Percentiles rank a stretch among this genome's conserved stretches.
These are phyloP conservation scores for Dissophora ornata DNA, from an alignment of 192 early-diverging fungal genomes.

Conservation along the genomic window DNA sequence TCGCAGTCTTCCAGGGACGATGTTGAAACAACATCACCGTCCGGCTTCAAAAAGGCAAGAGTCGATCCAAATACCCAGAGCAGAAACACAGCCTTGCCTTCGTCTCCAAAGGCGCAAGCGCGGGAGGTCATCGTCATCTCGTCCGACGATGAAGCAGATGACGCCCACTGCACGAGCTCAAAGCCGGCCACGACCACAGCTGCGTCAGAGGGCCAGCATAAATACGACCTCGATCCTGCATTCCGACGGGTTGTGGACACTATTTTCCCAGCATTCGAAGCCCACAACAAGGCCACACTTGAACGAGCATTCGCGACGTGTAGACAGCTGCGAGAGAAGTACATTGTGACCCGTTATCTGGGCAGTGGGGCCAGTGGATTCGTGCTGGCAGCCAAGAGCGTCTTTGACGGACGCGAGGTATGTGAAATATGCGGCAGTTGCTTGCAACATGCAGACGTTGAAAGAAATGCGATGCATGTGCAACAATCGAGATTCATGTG, in stretches of 20 bases:
- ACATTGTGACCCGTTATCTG: constrained; percentile 29
- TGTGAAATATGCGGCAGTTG: no score
- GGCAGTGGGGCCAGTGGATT: constrained; percentile 37
- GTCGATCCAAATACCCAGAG: background rate
- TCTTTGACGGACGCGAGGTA: constrained; percentile 39
- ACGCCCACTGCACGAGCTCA: background rate
- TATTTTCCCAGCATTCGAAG: constrained; percentile 28
- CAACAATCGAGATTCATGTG: no score
- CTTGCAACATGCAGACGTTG: no score
- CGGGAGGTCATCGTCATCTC: constrained; percentile 37
- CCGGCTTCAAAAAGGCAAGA: background rate
- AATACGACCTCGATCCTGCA: constrained; percentile 21
- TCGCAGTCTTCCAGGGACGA: background rate
- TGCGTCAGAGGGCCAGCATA: background rate
- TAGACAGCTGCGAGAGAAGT: constrained; percentile 30
- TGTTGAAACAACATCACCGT: background rate
- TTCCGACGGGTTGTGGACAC: constrained; percentile 31
- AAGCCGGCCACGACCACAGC: background rate
- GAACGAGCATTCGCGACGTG: constrained; percentile 38
- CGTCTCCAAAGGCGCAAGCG: constrained; percentile 1
- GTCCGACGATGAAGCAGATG: constrained; percentile 22
- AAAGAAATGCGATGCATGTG: no score
- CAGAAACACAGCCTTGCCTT: background rate
- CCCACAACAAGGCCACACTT: constrained; percentile 25
- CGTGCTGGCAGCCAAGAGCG: constrained; percentile 28